phyloP scores from a whole-genome alignment of 1,284 basidiomycete species.

The Cryptococcus sp. region DNA sequence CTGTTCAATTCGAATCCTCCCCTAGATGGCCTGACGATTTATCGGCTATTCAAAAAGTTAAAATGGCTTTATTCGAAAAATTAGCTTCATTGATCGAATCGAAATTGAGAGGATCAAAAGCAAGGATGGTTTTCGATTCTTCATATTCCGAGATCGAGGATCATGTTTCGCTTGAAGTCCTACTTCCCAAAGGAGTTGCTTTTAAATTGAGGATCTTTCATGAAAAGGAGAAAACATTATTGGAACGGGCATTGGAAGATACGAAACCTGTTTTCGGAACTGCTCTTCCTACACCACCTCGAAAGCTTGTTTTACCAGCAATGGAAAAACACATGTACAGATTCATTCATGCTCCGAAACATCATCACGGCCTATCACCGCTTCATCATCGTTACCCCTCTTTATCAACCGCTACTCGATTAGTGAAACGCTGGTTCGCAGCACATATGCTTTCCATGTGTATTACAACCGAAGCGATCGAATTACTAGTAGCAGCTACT shows the following conservation, averaged over 20 bases:
- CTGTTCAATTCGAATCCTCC: slow-evolving; percentile 85
- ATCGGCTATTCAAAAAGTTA: slow-evolving; percentile 87
- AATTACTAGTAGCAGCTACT: slow-evolving; percentile 70
- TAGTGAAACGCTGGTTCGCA: slow-evolving; percentile 89
- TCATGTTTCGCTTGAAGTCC: slow-evolving; percentile 67
- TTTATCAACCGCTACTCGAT: slow-evolving; percentile 75
- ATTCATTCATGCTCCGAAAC: slow-evolving; percentile 73
- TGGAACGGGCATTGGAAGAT: slow-evolving; percentile 62
- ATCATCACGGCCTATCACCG: slow-evolving; percentile 78
- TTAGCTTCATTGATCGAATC: slow-evolving; percentile 63
- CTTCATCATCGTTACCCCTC: slow-evolving; percentile 75
- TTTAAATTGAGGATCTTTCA: slow-evolving; percentile 82
- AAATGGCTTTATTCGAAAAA: slow-evolving; percentile 84
- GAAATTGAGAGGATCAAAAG: slow-evolving; percentile 53
- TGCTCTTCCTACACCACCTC: slow-evolving; percentile 38
- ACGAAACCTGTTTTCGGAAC: slow-evolving; percentile 36
- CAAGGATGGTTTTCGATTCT: slow-evolving; percentile 54
- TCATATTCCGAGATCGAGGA: slow-evolving; percentile 62
- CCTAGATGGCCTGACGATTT: slow-evolving; percentile 95
- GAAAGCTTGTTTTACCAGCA: slow-evolving; percentile 56
- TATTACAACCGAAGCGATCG: slow-evolving; percentile 60
- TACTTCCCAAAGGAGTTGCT: slow-evolving; percentile 78
- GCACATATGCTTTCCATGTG: slow-evolving; percentile 77
- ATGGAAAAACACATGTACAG: slow-evolving; percentile 62
- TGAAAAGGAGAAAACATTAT: slow-evolving; percentile 74